Evolutionary conservation across 2,329 filamentous ascomycete genomes (phyloP).

Genomic region (Eutypella sp.): DNA sequence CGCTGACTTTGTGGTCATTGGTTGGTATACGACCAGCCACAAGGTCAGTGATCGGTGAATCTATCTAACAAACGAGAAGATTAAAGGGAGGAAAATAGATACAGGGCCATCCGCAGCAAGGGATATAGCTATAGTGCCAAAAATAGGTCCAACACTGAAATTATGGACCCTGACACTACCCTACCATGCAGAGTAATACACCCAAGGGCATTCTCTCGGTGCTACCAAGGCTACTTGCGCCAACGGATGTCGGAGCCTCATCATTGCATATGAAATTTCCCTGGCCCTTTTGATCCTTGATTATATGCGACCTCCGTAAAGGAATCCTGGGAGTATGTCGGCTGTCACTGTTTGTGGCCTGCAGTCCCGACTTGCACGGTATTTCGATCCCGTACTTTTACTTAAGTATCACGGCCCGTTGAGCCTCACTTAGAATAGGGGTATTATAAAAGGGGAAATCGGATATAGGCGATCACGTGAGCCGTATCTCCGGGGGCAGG

Average conservation of each 20-base stretch:
- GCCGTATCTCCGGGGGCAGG: too few species aligned
- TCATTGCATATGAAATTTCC: background rate
- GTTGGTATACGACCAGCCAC: too few species aligned
- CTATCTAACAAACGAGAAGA: too few species aligned
- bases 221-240: background rate
- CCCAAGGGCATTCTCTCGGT: background rate
- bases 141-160: too few species aligned
- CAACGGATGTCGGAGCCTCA: background rate
- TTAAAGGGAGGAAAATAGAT: too few species aligned
- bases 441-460: too few species aligned
- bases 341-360: background rate
- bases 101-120: too few species aligned
- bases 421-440: background rate
- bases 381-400: background rate
- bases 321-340: background rate
- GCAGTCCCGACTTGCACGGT: background rate
- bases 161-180: too few species aligned
- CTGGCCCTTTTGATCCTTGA: background rate
- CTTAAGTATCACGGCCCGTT: background rate
- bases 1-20: too few species aligned
- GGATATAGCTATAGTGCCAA: too few species aligned
- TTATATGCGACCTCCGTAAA: background rate
- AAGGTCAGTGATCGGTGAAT: too few species aligned
- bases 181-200: background rate
- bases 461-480: too few species aligned